These are phyloP conservation scores for Calonectria hongkongensis DNA, from an alignment of 2,329 filamentous ascomycete species.

Conservation along the genomic window DNA sequence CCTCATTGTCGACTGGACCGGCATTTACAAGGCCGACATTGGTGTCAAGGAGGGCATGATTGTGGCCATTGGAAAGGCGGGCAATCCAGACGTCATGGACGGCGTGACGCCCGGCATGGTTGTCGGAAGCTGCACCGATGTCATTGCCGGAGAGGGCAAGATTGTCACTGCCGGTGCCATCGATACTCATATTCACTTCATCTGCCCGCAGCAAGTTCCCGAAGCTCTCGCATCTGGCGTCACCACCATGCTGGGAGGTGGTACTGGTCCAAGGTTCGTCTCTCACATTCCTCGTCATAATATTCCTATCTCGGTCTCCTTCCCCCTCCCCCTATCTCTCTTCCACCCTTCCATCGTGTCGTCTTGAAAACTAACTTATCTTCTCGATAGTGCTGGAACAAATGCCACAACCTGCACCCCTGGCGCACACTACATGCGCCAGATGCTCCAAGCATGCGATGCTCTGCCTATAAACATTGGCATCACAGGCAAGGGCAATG, in stretches of 20 bases:
- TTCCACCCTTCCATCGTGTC: not conserved
- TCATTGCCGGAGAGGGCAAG: constrained; percentile 91
- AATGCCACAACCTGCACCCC: constrained; percentile 96
- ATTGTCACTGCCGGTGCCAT: constrained; percentile 94
- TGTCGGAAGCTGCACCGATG: constrained; percentile 91
- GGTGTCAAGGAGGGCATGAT: constrained; percentile 93
- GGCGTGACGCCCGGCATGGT: constrained; percentile 86
- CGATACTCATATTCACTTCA: constrained; percentile 94
- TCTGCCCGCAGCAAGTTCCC: constrained; percentile 92
- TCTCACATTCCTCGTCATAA: not conserved
- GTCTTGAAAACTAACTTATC: not conserved
- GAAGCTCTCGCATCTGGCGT: constrained; percentile 91
- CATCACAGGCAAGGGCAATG: constrained; percentile 95
- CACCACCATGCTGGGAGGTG: constrained; percentile 93
- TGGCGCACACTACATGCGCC: constrained; percentile 85
- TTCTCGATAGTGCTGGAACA: constrained; percentile 81
- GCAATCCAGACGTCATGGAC: constrained; percentile 98
- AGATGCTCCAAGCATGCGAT: constrained; percentile 94
- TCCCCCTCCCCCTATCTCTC: not conserved
- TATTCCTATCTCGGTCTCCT: not conserved
- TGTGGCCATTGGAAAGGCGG: constrained; percentile 92
- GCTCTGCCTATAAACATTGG: constrained; percentile 89
- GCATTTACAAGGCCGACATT: constrained; percentile 98
- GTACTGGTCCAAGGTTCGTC: constrained; percentile 87
- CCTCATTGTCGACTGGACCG: constrained; percentile 90